A percentile compares a stretch with the other conserved stretches of the same genome.
These are phyloP conservation scores for Casuarina glauca DNA, from an alignment of 306 rosid species.

Conservation along the genomic window DNA sequence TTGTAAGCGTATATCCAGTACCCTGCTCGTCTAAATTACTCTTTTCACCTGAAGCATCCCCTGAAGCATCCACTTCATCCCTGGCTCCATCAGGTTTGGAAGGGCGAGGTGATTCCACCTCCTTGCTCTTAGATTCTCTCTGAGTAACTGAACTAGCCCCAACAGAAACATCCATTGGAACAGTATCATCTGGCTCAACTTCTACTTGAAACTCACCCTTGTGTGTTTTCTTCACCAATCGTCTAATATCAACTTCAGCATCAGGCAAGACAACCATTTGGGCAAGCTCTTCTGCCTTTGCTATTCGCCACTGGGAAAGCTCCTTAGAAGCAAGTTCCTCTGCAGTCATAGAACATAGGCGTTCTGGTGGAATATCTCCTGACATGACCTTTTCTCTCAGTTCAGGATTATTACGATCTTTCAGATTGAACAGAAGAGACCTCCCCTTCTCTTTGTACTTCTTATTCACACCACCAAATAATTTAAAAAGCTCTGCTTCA, in stretches of 20 bases:
- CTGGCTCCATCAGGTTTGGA: conserved; percentile 39
- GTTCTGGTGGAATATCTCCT: conserved; percentile 75
- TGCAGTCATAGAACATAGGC: conserved; percentile 90
- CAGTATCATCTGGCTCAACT: conserved; percentile 69
- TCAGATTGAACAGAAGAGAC: conserved; percentile 91
- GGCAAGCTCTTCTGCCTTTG: conserved; percentile 98
- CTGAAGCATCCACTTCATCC: conserved; percentile 26
- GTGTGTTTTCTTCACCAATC: conserved; percentile 89
- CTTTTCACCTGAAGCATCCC: conserved; percentile 36
- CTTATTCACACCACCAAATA: conserved; percentile 96
- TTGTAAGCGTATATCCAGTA: conserved; percentile 42
- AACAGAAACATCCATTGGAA: conserved; percentile 58
- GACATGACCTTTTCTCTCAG: conserved; percentile 87
- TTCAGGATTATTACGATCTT: conserved; percentile 95
- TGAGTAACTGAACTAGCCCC: conserved; percentile 43
- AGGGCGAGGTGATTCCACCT: conserved; percentile 32
- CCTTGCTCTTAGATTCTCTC: conserved; percentile 41
- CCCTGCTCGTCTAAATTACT: conserved; percentile 38
- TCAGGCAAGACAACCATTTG: conserved; percentile 94
- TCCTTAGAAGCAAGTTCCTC: conserved; percentile 99
- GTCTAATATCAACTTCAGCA: conserved; percentile 80
- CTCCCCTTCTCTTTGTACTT: conserved; percentile 99
- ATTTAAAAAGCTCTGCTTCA: conserved; percentile 84
- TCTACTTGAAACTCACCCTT: conserved; percentile 98
- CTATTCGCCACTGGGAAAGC: conserved; percentile 98